Evolutionary conservation across 306 rosid species (phyloP).

Genomic region (Oxytropis ochrocephala): DNA sequence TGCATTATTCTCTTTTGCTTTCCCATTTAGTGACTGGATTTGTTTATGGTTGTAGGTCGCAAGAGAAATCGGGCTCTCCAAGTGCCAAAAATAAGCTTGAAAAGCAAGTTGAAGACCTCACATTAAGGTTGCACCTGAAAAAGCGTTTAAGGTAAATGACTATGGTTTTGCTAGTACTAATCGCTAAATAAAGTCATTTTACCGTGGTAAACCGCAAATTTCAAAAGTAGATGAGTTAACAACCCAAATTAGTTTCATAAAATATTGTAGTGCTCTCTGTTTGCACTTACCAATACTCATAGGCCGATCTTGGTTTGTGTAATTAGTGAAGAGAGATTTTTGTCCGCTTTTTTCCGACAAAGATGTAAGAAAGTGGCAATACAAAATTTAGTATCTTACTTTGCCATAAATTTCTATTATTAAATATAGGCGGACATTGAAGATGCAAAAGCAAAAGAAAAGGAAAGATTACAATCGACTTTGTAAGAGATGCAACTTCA

Average conservation of each 20-base stretch:
- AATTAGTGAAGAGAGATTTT: not conserved
- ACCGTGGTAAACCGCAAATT: not conserved
- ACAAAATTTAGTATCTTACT: not conserved
- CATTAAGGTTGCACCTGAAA: conserved; percentile 94
- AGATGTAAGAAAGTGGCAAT: not conserved
- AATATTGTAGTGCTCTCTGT: not conserved
- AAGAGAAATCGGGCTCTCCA: conserved; percentile 96
- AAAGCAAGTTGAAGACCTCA: conserved; percentile 95
- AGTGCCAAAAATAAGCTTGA: conserved; percentile 99
- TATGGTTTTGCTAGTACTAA: not conserved
- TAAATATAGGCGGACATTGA: conserved; percentile 75
- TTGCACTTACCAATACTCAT: not conserved
- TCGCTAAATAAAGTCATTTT: not conserved
- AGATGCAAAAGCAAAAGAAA: conserved; percentile 88
- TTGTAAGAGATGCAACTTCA: conserved; percentile 78
- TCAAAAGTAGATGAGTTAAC: not conserved
- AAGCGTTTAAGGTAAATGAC: conserved; percentile 73
- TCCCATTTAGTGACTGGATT: not conserved
- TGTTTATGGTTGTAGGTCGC: conserved; percentile 60
- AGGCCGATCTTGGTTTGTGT: not conserved
- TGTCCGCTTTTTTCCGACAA: not conserved
- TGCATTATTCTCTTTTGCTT: not conserved
- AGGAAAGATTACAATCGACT: conserved; percentile 68
- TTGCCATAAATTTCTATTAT: conserved; percentile 18
- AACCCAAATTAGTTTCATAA: not conserved